Evolutionary conservation across 192 early-diverging fungal genomes (phyloP).

Genomic region (Kappamyces sp.): DNA sequence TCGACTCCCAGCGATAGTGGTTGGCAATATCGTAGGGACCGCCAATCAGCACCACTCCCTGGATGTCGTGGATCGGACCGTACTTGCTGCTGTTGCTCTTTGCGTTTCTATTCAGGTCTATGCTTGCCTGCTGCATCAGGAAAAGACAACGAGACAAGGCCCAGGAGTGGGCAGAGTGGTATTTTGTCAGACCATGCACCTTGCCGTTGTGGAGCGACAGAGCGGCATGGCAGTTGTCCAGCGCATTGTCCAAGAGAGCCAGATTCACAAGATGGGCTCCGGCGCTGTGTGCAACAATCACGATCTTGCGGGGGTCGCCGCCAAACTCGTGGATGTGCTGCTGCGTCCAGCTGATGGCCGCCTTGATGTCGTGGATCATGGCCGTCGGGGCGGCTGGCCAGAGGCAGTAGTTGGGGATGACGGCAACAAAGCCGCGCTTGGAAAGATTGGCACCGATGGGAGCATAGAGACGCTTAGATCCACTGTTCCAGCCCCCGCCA

Average conservation of each 20-base stretch:
- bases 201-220: background rate
- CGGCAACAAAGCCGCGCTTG: constrained; percentile 10
- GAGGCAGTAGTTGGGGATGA: constrained; percentile 13
- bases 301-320: constrained; percentile 26
- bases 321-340: constrained; percentile 15
- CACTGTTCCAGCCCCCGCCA: constrained; percentile 13
- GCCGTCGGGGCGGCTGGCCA: constrained; percentile 7
- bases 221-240: background rate
- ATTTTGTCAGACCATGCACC: background rate
- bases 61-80: too few relatives aligned
- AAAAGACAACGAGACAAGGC: background rate
- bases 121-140: background rate
- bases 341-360: constrained; percentile 12
- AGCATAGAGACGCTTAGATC: constrained; percentile 7
- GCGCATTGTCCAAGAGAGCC: constrained; percentile 22
- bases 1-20: constrained; percentile 28
- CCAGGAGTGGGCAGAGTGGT: background rate
- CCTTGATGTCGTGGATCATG: constrained; percentile 7
- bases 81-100: too few relatives aligned
- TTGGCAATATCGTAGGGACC: constrained; percentile 31
- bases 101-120: too few relatives aligned
- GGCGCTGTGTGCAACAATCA: constrained; percentile 36
- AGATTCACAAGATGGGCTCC: constrained; percentile 35
- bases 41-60: constrained; percentile 3
- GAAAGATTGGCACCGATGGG: constrained; percentile 2